Evolutionary conservation across 441 rosid genomes (phyloP), one percentile per base, ranked within the genome.

Genomic region (Brassica balearica): DNA sequence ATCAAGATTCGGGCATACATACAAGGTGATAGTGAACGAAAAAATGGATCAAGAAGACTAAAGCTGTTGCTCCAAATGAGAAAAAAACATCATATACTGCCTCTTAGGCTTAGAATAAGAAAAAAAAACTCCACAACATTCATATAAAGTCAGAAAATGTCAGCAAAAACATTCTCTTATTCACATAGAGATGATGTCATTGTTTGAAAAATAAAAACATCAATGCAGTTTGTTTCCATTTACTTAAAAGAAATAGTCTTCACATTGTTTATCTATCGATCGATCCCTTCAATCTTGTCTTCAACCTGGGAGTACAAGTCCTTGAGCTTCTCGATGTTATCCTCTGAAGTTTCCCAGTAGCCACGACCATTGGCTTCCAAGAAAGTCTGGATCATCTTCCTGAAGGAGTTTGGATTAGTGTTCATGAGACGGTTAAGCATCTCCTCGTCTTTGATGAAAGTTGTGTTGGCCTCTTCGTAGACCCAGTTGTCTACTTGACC

Each of bases 401-500:
- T 87, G 77, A 96, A 91, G 20, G 98, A 96, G 77, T 90, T 96
- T 0, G 99, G 99, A 81, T 96, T 96, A 0, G 88, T 91, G 79
- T 71, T 90, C 95, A 94, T 90, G 14, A 96, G 91, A 82, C 92
- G 89, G 36, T 94, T 87, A 78, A 92, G 84, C 98, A 94, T 96
- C 75, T 92, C 92, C 87, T 96, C 96, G 55, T 96, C 99, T 80
- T 96, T 80, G 55, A 96, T 90, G 87, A 96, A 96, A 0, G 99
- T 96, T 9, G 98, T 19, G 88, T 94, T 96, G 8, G 99, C 98
- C 71, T 96, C 99, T 51, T 96, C 98, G 11, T 96, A 92, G 0
- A 96, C 99, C 98, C 98, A 94, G 79, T 96, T 94, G 85, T 96
- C 99, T 1, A 96, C 99, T 83, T 96, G 98, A 22, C 99, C 99